phyloP scores from a whole-genome alignment of 805 yeast genomes.

The Kluyveromyces lactis region DNA sequence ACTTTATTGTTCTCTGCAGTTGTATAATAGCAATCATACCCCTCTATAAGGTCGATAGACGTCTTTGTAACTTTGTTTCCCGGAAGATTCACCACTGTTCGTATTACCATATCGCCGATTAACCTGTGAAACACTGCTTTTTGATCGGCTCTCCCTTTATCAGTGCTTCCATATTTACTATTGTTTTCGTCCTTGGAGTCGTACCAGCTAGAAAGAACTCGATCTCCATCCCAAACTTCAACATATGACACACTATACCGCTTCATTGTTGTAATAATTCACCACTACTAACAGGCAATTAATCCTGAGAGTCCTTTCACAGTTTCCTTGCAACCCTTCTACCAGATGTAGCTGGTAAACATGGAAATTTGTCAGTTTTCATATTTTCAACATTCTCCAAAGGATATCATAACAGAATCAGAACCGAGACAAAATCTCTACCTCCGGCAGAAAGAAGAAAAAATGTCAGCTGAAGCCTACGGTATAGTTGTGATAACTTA shows the following conservation, averaged over 20 bases:
- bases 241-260: constrained; percentile 18
- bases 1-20: constrained; percentile 14
- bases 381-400: too few relatives aligned
- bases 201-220: constrained; percentile 17
- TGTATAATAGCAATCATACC: constrained; percentile 28
- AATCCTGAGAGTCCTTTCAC: too few relatives aligned
- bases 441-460: too few relatives aligned
- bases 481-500: too few relatives aligned
- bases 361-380: too few relatives aligned
- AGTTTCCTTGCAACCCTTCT: too few relatives aligned
- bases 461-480: too few relatives aligned
- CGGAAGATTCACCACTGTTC: constrained; percentile 22
- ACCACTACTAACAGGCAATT: too few relatives aligned
- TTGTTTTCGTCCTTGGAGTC: constrained; percentile 5
- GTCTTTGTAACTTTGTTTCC: constrained; percentile 30
- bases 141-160: not conserved
- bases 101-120: constrained; percentile 24
- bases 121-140: constrained; percentile 20
- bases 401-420: too few relatives aligned
- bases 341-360: too few relatives aligned
- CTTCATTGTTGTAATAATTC: too few relatives aligned
- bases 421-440: too few relatives aligned
- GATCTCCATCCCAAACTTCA: constrained; percentile 18
- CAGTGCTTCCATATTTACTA: not conserved
- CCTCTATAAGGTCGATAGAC: constrained; percentile 24